phyloP scores from a whole-genome alignment of 371 early-diverging fungal genomes.

The Scutellospora calospora region DNA sequence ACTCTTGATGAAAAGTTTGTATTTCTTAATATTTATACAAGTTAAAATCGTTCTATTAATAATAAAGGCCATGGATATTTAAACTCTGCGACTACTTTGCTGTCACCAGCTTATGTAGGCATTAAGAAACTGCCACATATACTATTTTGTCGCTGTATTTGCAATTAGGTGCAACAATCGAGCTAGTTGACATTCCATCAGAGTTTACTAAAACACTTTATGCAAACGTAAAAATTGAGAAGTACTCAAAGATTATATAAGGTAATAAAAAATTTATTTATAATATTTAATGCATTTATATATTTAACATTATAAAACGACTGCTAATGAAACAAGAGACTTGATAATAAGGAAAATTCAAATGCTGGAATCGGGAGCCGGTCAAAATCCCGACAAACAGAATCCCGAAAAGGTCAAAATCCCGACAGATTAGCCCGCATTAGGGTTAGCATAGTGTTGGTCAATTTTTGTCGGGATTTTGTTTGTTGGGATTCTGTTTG shows the following conservation, averaged over 20 bases:
- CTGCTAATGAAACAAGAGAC: not conserved
- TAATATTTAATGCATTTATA: too few relatives aligned
- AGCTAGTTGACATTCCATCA: not conserved
- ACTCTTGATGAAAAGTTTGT: conserved; percentile 23
- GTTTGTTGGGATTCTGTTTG: too few relatives aligned
- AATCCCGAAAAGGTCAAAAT: too few relatives aligned
- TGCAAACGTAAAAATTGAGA: too few relatives aligned
- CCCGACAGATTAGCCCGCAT: too few relatives aligned
- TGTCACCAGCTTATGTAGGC: not conserved
- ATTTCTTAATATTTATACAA: conserved; percentile 23
- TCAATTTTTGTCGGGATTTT: too few relatives aligned
- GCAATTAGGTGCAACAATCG: conserved; percentile 33
- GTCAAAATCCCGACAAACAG: too few relatives aligned
- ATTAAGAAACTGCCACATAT: conserved; percentile 7
- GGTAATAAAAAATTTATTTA: too few relatives aligned
- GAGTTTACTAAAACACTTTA: not conserved
- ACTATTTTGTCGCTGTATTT: conserved; percentile 7
- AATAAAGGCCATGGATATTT: not conserved
- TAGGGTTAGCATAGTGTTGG: too few relatives aligned
- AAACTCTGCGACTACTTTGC: not conserved
- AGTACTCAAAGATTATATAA: not conserved
- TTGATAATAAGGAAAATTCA: not conserved
- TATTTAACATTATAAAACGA: too few relatives aligned
- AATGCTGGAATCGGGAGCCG: not conserved
- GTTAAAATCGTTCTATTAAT: conserved; percentile 16